Evolutionary conservation across 2,329 filamentous ascomycete species (phyloP).

Genomic region (Talaromyces albobiverticillius): DNA sequence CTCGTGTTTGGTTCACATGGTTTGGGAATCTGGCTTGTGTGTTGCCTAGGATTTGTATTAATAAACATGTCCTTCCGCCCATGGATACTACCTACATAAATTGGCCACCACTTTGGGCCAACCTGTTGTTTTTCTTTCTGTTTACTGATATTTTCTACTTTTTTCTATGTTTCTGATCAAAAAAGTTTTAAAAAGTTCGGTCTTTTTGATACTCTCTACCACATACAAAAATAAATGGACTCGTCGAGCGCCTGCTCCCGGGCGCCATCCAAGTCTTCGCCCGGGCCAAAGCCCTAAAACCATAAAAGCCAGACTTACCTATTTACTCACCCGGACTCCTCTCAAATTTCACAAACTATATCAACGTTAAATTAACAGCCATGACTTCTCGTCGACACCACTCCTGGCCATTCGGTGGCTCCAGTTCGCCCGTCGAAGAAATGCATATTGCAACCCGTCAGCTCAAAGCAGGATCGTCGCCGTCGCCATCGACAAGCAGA

Average conservation of each 20-base stretch:
- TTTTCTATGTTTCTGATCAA: too few species aligned
- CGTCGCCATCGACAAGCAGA: neutral
- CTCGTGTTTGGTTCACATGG: neutral
- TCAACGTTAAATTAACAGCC: neutral
- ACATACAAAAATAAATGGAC: neutral
- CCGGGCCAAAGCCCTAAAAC: neutral
- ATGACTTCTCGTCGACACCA: conserved; percentile 30
- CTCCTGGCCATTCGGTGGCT: conserved; percentile 36
- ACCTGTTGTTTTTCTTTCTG: too few species aligned
- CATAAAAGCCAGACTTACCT: neutral
- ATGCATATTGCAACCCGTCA: neutral
- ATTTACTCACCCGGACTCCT: too few species aligned
- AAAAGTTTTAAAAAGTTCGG: too few species aligned
- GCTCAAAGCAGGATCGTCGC: neutral
- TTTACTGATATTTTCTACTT: too few species aligned
- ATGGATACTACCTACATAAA: neutral
- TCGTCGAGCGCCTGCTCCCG: neutral
- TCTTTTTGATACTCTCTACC: too few species aligned
- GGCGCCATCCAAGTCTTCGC: too few species aligned
- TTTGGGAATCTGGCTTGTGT: neutral
- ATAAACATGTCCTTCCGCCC: neutral
- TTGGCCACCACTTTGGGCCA: too few species aligned
- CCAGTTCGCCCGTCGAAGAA: conserved; percentile 18
- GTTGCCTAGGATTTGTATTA: neutral
- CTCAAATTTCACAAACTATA: too few species aligned